Evolutionary conservation across 2,329 filamentous ascomycete genomes (phyloP).

Genomic region (Xylaria sp.): DNA sequence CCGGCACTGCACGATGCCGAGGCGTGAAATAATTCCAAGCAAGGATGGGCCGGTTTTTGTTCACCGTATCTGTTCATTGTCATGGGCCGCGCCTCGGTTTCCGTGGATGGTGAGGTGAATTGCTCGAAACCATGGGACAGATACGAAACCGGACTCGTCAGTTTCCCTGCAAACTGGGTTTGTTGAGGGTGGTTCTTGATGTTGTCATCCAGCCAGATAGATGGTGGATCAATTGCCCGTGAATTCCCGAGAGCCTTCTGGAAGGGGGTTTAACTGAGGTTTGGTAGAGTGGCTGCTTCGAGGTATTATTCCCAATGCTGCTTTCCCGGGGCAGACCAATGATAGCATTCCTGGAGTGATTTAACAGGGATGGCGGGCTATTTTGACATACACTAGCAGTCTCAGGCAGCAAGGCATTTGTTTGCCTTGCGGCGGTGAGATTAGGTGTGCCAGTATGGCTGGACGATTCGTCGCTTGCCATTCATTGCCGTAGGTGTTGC

Average conservation of each 20-base stretch:
- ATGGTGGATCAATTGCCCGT: constrained; percentile 20
- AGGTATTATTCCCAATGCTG: neutral
- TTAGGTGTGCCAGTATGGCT: constrained; percentile 1
- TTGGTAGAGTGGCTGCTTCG: neutral
- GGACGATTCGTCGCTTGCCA: neutral
- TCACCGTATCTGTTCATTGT: no score
- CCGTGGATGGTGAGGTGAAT: constrained; percentile 9
- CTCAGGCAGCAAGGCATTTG: constrained; percentile 5
- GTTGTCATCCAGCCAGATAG: no score
- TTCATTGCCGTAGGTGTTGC: neutral
- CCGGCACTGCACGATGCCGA: no score
- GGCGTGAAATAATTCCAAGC: neutral
- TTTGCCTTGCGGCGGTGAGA: constrained; percentile 14
- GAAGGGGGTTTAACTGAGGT: neutral
- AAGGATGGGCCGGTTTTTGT: neutral
- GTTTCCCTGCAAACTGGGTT: constrained; percentile 10
- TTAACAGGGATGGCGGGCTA: constrained; percentile 7
- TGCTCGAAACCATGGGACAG: constrained; percentile 7
- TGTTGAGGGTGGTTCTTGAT: no score
- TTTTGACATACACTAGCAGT: neutral
- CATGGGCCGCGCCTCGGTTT: constrained; percentile 6
- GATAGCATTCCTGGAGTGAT: neutral
- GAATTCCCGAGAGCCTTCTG: neutral
- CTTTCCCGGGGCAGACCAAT: neutral
- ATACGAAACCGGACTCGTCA: neutral